phyloP scores from a whole-genome alignment of 306 rosid species.

The Dalbergia oliveri region DNA sequence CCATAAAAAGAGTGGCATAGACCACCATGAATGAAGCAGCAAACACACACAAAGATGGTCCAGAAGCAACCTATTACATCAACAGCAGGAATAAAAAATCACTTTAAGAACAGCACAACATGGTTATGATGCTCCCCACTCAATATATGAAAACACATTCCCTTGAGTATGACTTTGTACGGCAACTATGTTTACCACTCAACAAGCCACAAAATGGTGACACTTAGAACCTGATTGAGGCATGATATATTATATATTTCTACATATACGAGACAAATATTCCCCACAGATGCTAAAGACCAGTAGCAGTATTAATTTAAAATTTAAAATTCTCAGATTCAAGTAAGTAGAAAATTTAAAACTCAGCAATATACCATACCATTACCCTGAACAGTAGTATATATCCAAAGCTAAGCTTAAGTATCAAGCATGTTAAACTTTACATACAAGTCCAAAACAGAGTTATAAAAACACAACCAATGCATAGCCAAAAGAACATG shows the following conservation, averaged over 20 bases:
- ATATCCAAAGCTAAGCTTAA: conserved; percentile 32
- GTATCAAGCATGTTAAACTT: conserved; percentile 36
- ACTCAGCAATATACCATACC: conserved; percentile 20
- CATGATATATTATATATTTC: background rate
- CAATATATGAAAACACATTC: conserved; percentile 48
- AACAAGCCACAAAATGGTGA: conserved; percentile 27
- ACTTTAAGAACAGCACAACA: conserved; percentile 45
- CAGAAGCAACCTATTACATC: conserved; percentile 35
- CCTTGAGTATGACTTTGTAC: conserved; percentile 37
- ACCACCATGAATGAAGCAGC: conserved; percentile 23
- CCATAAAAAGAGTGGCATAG: background rate
- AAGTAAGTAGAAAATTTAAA: conserved; percentile 35
- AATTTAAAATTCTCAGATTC: conserved; percentile 31
- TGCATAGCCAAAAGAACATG: no score
- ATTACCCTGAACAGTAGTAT: conserved; percentile 16
- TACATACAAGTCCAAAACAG: conserved; percentile 35
- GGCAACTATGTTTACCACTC: background rate
- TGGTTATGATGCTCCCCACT: conserved; percentile 55
- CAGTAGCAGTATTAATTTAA: conserved; percentile 25
- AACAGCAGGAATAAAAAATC: conserved; percentile 39
- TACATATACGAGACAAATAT: background rate
- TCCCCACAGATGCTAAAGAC: conserved; percentile 27
- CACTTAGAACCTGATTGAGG: conserved; percentile 37
- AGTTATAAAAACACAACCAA: background rate
- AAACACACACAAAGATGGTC: background rate